phyloP scores from a whole-genome alignment of 371 early-diverging fungal species.

The Mortierella sp. region DNA sequence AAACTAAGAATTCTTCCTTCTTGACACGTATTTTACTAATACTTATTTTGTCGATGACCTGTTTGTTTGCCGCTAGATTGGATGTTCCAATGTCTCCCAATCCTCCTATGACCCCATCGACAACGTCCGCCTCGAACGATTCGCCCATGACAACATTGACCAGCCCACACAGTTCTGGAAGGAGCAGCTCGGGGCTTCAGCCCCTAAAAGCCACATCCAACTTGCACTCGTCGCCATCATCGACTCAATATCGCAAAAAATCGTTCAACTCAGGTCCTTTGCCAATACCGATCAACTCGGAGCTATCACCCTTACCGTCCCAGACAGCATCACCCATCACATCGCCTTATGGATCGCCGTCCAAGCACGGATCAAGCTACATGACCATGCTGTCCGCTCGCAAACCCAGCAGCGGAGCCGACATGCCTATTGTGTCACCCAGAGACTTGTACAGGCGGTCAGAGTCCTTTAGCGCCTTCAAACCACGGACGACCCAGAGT shows the following conservation, averaged over 20 bases:
- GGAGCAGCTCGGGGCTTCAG: constrained; percentile 36
- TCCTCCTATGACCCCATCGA: constrained; percentile 43
- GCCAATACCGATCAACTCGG: constrained; percentile 26
- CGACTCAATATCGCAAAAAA: constrained; percentile 38
- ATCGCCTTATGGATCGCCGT: constrained; percentile 48
- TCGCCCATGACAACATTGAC: constrained; percentile 40
- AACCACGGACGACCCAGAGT: constrained; percentile 37
- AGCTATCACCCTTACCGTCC: constrained; percentile 18
- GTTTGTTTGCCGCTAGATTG: constrained; percentile 20
- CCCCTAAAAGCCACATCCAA: constrained; percentile 13
- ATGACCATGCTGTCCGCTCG: constrained; percentile 35
- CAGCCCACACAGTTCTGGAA: constrained; percentile 39
- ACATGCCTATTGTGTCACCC: constrained; percentile 17
- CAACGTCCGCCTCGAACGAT: constrained; percentile 38
- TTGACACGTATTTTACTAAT: neutral
- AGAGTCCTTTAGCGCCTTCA: constrained; percentile 45
- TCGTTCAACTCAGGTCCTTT: constrained; percentile 42
- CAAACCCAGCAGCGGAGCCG: constrained; percentile 25
- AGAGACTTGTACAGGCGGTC: constrained; percentile 44
- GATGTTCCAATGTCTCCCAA: constrained; percentile 55
- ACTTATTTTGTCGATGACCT: neutral
- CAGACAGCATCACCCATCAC: constrained; percentile 26
- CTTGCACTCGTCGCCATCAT: constrained; percentile 23
- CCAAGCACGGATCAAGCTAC: constrained; percentile 30
- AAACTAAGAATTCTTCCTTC: neutral